These are phyloP conservation scores for Linum usitatissimum DNA, from an alignment of 345 rosid species.

Conservation along the genomic window DNA sequence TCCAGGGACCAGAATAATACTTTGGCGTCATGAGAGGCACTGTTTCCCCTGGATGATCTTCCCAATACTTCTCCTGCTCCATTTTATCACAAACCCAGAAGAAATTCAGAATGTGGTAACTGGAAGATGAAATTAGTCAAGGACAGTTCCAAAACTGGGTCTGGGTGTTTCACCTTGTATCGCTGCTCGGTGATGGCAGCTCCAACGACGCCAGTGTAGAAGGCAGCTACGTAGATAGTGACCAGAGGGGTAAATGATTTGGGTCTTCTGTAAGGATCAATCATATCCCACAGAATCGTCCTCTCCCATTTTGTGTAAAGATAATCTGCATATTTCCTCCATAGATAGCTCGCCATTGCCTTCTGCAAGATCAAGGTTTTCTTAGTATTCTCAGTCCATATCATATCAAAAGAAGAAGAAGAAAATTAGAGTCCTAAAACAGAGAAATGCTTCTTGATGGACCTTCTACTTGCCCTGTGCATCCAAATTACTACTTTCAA, in stretches of 20 bases:
- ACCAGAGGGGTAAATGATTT: slow-evolving; percentile 69
- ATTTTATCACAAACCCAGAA: not conserved
- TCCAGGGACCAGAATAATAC: slow-evolving; percentile 82
- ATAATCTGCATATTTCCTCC: slow-evolving; percentile 84
- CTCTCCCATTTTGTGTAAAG: slow-evolving; percentile 63
- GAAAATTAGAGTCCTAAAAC: too few species aligned
- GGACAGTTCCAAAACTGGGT: not conserved
- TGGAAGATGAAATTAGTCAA: too few species aligned
- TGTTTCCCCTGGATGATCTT: slow-evolving; percentile 75
- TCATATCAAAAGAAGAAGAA: too few species aligned
- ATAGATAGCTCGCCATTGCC: slow-evolving; percentile 50
- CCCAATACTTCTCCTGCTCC: slow-evolving; percentile 83
- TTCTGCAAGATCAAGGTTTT: too few species aligned
- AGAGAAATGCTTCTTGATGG: too few species aligned
- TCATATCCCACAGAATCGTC: slow-evolving; percentile 74
- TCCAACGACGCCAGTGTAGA: slow-evolving; percentile 81
- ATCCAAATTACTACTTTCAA: too few species aligned
- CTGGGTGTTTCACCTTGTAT: slow-evolving; percentile 40
- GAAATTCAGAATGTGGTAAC: too few species aligned
- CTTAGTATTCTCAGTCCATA: too few species aligned
- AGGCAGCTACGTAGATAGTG: slow-evolving; percentile 58
- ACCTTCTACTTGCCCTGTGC: too few species aligned
- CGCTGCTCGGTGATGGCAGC: slow-evolving; percentile 83
- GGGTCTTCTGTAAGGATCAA: slow-evolving; percentile 68
- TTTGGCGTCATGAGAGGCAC: slow-evolving; percentile 76